Conservation (phyloP, 2,329 filamentous ascomycete genomes). For the Pestalotiopsis sp. region DNA sequence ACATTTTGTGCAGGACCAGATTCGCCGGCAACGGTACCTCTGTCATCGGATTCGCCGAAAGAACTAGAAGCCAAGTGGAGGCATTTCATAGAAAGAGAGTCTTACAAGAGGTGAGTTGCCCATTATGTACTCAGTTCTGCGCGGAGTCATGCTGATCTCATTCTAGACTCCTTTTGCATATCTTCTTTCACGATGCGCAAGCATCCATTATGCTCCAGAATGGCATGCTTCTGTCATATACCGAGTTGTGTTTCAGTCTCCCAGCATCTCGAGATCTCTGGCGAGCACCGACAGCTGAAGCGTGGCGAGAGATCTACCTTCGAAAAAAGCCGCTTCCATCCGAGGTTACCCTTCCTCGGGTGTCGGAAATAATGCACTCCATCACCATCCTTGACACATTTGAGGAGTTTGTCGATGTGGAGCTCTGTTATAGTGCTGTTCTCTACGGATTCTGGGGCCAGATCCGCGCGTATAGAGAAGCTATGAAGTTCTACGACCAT, state of each 20-base stretch:
- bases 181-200: conserved; percentile 28
- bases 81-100: conserved; percentile 28
- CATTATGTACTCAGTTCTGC: not conserved
- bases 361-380: conserved; percentile 26
- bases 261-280: conserved; percentile 29
- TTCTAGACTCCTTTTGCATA: conserved; percentile 26
- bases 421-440: conserved; percentile 30
- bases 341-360: conserved; percentile 21
- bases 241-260: conserved; percentile 26
- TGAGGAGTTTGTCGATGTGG: conserved; percentile 29
- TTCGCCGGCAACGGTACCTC: conserved; percentile 20
- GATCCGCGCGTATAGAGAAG: conserved; percentile 33
- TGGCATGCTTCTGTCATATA: conserved; percentile 25
- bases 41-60: conserved; percentile 21
- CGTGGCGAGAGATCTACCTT: conserved; percentile 27
- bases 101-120: conserved; percentile 26
- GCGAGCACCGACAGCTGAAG: conserved; percentile 26
- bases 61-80: conserved; percentile 28
- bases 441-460: conserved; percentile 35
- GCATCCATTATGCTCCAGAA: conserved; percentile 26
- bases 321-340: conserved; percentile 21
- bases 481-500: conserved; percentile 29
- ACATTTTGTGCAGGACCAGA: conserved; percentile 26
- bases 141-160: not conserved
- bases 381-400: conserved; percentile 22